Percentiles rank a stretch among this genome's conserved stretches.
Evolutionary conservation across 345 rosid genomes (phyloP).

Genomic region (sweet orange (Citrus sinensis)): DNA sequence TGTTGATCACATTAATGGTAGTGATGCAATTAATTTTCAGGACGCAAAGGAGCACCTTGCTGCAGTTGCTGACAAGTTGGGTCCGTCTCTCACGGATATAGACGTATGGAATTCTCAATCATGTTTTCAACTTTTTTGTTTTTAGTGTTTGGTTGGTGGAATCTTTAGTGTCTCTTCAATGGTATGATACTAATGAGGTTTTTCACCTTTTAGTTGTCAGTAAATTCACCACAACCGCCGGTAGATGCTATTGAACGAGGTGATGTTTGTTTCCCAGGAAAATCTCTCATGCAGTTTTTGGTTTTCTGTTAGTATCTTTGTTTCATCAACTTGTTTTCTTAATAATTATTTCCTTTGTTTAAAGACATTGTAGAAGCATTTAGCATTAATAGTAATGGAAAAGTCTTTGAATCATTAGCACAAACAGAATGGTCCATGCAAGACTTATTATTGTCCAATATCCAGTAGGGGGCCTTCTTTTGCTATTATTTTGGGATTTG

Average conservation of each 20-base stretch:
- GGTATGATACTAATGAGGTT: constrained; percentile 26
- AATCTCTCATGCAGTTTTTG: constrained; percentile 46
- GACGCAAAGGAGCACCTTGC: constrained; percentile 97
- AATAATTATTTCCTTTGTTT: background rate
- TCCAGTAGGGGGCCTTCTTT: background rate
- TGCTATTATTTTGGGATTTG: background rate
- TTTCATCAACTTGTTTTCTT: constrained; percentile 27
- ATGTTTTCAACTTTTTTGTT: constrained; percentile 18
- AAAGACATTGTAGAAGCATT: background rate
- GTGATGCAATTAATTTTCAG: constrained; percentile 36
- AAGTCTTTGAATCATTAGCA: background rate
- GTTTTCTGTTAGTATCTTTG: constrained; percentile 42
- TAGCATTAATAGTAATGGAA: constrained; percentile 1
- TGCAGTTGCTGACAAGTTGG: constrained; percentile 92
- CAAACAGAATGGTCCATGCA: background rate
- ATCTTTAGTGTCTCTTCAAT: background rate
- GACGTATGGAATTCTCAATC: constrained; percentile 48
- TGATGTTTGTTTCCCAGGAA: constrained; percentile 59
- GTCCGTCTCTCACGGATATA: constrained; percentile 77
- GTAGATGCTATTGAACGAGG: constrained; percentile 92
- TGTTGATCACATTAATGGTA: constrained; percentile 11
- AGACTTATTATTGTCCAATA: background rate
- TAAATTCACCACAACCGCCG: constrained; percentile 53
- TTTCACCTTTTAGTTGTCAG: constrained; percentile 63
- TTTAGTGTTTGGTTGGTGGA: constrained; percentile 10